phyloP scores from a whole-genome alignment of 176 grass and related monocot species.

The Aegilops tauschii region DNA sequence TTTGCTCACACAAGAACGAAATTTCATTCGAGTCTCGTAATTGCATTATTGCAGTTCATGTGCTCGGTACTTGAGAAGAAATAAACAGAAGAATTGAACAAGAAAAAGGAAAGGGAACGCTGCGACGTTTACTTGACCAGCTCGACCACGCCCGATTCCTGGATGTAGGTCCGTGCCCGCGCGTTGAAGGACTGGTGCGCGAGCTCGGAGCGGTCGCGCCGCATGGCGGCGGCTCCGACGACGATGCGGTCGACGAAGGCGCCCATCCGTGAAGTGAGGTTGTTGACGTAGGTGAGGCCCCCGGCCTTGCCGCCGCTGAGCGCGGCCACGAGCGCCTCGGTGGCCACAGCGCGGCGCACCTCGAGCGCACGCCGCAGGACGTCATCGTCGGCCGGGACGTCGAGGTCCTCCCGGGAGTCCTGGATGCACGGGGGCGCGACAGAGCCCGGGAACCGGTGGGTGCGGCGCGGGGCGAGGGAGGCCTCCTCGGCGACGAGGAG shows the following conservation, averaged over 20 bases:
- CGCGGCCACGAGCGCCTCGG: constrained; percentile 51
- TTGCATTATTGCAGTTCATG: not conserved
- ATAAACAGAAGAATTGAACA: not conserved
- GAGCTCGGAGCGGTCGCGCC: constrained; percentile 55
- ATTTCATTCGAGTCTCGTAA: not conserved
- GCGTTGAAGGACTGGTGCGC: constrained; percentile 88
- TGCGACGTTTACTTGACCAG: constrained; percentile 70
- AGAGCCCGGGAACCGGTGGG: constrained; percentile 72
- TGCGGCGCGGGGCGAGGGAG: constrained; percentile 59
- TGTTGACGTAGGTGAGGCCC: constrained; percentile 67
- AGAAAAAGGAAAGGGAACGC: not conserved
- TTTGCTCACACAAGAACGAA: not conserved
- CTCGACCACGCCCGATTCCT: constrained; percentile 53
- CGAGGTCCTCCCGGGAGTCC: not conserved
- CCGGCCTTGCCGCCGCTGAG: constrained; percentile 60
- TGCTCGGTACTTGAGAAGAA: not conserved
- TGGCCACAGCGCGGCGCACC: constrained; percentile 68
- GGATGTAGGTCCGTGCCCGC: constrained; percentile 61
- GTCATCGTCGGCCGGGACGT: constrained; percentile 28
- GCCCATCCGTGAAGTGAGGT: constrained; percentile 48
- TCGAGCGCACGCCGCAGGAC: constrained; percentile 62
- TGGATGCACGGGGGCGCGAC: constrained; percentile 37
- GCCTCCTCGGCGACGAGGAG: constrained; percentile 61
- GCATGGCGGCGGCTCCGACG: constrained; percentile 63
- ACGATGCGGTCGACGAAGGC: constrained; percentile 74